phyloP scores from a whole-genome alignment of 1,284 basidiomycete genomes.

The Lentinula novae-zelandiae region DNA sequence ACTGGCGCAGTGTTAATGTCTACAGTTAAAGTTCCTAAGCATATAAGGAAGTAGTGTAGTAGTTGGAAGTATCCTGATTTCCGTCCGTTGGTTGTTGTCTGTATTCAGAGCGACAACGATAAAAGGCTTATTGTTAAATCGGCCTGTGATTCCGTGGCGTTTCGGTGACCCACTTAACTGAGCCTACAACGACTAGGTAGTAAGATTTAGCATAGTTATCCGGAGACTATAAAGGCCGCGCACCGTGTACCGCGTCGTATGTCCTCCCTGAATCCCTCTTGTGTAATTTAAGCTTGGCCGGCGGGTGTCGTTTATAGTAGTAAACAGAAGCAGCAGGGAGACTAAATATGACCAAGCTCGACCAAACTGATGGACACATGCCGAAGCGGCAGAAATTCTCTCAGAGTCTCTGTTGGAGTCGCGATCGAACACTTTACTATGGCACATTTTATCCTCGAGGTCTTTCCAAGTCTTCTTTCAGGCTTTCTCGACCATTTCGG shows the following conservation, averaged over 20 bases:
- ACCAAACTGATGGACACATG: neutral
- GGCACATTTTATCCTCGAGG: too few species aligned
- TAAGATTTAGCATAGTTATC: neutral
- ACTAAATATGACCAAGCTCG: neutral
- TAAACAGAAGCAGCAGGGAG: neutral
- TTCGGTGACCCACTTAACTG: neutral
- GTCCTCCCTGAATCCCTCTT: neutral
- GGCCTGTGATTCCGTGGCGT: neutral
- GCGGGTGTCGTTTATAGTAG: neutral
- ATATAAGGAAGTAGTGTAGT: neutral
- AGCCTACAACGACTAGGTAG: neutral
- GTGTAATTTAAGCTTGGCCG: neutral
- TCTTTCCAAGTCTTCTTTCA: too few species aligned
- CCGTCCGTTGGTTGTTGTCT: neutral
- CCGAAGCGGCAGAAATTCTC: neutral
- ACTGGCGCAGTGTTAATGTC: neutral
- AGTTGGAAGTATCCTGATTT: neutral
- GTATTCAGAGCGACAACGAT: neutral
- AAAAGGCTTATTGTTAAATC: slow-evolving; percentile 3
- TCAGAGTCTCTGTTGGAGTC: too few species aligned
- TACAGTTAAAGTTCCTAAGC: neutral
- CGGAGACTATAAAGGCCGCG: neutral
- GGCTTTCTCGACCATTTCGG: too few species aligned
- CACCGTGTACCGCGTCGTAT: slow-evolving; percentile 4
- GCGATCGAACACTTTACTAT: too few species aligned